Percentiles rank a stretch among this genome's conserved stretches.
Evolutionary conservation across 805 yeast species (phyloP).

Genomic region (Blastobotrys mokoenaii): DNA sequence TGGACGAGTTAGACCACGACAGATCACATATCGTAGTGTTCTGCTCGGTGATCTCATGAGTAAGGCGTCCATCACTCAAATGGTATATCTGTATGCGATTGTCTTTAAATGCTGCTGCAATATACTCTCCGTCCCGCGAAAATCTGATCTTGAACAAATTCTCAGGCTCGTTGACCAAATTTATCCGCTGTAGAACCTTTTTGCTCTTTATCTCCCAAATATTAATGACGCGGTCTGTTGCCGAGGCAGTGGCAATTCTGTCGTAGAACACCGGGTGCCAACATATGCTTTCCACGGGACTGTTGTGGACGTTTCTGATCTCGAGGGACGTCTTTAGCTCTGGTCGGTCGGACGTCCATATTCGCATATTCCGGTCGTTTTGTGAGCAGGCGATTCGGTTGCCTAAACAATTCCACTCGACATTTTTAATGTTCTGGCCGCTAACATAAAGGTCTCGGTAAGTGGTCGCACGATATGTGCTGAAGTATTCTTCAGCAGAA

Average conservation of each 20-base stretch:
- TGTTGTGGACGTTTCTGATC: slow-evolving; percentile 35
- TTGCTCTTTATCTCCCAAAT: slow-evolving; percentile 39
- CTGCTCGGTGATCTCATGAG: background rate
- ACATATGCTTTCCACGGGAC: slow-evolving; percentile 33
- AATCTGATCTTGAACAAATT: slow-evolving; percentile 24
- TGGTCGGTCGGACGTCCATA: slow-evolving; percentile 32
- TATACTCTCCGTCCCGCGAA: slow-evolving; percentile 39
- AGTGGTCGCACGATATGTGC: background rate
- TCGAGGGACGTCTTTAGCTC: slow-evolving; percentile 24
- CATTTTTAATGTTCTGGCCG: slow-evolving; percentile 7
- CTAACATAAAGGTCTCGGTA: slow-evolving; percentile 7
- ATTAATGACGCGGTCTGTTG: slow-evolving; percentile 25
- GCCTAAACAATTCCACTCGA: slow-evolving; percentile 27
- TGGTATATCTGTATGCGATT: background rate
- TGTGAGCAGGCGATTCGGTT: slow-evolving; percentile 23
- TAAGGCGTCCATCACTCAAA: too few species aligned
- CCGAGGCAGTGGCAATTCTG: too few species aligned
- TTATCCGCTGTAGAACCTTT: slow-evolving; percentile 21
- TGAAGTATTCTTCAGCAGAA: background rate
- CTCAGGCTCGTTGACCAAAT: background rate
- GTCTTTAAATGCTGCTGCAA: slow-evolving; percentile 29
- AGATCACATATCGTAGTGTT: slow-evolving; percentile 28
- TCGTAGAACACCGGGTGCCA: slow-evolving; percentile 38
- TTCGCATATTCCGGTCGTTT: slow-evolving; percentile 24
- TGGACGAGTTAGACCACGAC: slow-evolving; percentile 30